These are phyloP conservation scores for Rubia yunnanensis DNA, from an alignment of 257 asterid species.

Conservation along the genomic window DNA sequence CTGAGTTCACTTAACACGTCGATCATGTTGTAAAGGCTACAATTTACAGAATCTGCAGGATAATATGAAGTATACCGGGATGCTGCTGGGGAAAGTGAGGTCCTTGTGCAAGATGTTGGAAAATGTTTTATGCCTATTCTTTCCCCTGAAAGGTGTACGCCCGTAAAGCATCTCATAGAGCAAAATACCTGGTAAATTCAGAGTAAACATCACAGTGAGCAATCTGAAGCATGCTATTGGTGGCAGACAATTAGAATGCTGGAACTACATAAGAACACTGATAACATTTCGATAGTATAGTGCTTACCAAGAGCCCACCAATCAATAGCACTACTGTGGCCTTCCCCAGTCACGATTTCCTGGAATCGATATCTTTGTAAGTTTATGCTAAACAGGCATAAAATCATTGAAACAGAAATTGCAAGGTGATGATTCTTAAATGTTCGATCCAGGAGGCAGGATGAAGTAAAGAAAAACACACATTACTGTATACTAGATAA, in stretches of 20 bases:
- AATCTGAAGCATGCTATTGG: not conserved
- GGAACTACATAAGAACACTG: not conserved
- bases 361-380: constrained; percentile 33
- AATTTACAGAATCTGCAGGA: not conserved
- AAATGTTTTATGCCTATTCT: constrained; percentile 92
- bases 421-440: not conserved
- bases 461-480: not conserved
- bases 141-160: constrained; percentile 97
- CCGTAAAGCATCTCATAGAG: constrained; percentile 93
- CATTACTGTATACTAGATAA: not conserved
- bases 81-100: constrained; percentile 97
- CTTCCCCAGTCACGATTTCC: constrained; percentile 93
- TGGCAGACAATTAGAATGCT: not conserved
- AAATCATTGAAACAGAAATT: not conserved
- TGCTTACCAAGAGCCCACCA: constrained; percentile 99
- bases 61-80: constrained; percentile 44
- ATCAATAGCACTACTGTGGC: constrained; percentile 92
- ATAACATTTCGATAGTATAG: not conserved
- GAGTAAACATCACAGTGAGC: not conserved
- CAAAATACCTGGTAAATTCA: constrained; percentile 53
- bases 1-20: too few species aligned
- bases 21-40: too few species aligned
- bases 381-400: not conserved
- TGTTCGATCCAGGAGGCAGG: not conserved
- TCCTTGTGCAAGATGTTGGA: constrained; percentile 88